Percentiles rank a stretch among this genome's conserved stretches.
phyloP scores from a whole-genome alignment of 1,139 yeast species.

The Waltiozyma solani region DNA sequence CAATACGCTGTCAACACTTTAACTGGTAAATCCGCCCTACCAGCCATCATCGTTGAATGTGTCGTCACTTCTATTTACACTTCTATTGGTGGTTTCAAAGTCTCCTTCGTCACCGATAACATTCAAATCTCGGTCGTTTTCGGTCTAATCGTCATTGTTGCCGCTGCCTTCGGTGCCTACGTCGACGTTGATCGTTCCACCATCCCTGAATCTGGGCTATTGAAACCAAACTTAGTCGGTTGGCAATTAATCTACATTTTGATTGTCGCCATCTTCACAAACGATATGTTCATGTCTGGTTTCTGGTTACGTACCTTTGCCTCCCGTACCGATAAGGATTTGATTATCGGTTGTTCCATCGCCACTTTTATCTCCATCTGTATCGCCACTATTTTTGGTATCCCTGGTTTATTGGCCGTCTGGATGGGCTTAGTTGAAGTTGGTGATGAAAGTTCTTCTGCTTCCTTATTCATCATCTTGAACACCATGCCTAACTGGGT shows the following conservation, averaged over 20 bases:
- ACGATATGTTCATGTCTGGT: slow-evolving; percentile 84
- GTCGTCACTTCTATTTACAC: slow-evolving; percentile 84
- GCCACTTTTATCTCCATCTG: slow-evolving; percentile 60
- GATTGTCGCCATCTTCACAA: slow-evolving; percentile 79
- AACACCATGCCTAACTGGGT: slow-evolving; percentile 81
- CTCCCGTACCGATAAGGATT: slow-evolving; percentile 64
- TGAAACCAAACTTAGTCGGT: slow-evolving; percentile 61
- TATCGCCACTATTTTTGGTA: slow-evolving; percentile 64
- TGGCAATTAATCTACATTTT: slow-evolving; percentile 86
- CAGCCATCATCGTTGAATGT: slow-evolving; percentile 80
- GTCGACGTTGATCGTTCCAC: slow-evolving; percentile 55
- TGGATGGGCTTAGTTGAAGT: slow-evolving; percentile 72
- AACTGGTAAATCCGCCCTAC: slow-evolving; percentile 72
- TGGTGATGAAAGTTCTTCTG: slow-evolving; percentile 47
- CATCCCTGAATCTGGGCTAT: slow-evolving; percentile 55
- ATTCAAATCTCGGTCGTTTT: slow-evolving; percentile 75
- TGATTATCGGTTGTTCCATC: slow-evolving; percentile 62
- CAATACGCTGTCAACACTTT: slow-evolving; percentile 66
- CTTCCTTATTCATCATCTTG: slow-evolving; percentile 59
- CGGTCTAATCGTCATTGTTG: slow-evolving; percentile 56
- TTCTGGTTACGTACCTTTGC: slow-evolving; percentile 96
- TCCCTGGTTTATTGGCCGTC: slow-evolving; percentile 80
- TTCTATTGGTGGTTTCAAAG: slow-evolving; percentile 80
- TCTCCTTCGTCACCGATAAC: slow-evolving; percentile 82
- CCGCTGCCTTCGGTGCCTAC: slow-evolving; percentile 74